Percentiles rank a stretch among this genome's conserved stretches.
These are phyloP conservation scores for Lagenidium sp. DNA, from an alignment of 352 stramenopile genomes.

Conservation along the genomic window DNA sequence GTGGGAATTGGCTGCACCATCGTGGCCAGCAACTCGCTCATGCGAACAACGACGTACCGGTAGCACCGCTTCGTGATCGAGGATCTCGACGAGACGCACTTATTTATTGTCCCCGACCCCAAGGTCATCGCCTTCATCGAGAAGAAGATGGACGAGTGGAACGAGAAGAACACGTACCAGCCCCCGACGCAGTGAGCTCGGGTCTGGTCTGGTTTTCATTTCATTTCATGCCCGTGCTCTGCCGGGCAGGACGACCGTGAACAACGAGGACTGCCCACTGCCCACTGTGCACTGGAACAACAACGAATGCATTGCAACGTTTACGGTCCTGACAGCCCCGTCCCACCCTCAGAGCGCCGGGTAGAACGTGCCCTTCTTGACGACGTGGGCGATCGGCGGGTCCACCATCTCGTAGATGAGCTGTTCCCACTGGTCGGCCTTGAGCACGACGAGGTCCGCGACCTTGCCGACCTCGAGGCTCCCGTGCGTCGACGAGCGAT, in stretches of 20 bases:
- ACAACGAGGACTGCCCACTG: no score
- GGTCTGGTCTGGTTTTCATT: no score
- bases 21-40: no score
- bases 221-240: no score
- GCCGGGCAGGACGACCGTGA: no score
- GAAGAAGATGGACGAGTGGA: slow-evolving; percentile 88
- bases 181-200: slow-evolving; percentile 43
- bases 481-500: slow-evolving; percentile 60
- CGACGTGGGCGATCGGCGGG: slow-evolving; percentile 63
- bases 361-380: slow-evolving; percentile 51
- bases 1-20: no score
- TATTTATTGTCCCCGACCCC: slow-evolving; percentile 82
- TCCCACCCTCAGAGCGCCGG: slow-evolving; percentile 7
- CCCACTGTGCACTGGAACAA: no score
- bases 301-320: no score
- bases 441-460: slow-evolving; percentile 59
- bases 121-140: slow-evolving; percentile 81
- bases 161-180: slow-evolving; percentile 86
- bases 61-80: slow-evolving; percentile 84
- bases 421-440: slow-evolving; percentile 70
- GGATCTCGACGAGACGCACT: slow-evolving; percentile 74
- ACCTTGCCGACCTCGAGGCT: slow-evolving; percentile 73
- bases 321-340: no score
- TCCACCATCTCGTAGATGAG: slow-evolving; percentile 84
- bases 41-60: no score